Evolutionary conservation across 2,329 filamentous ascomycete species (phyloP), one percentile per base, ranked within the genome.

Genomic region (Aureobasidium sp.): DNA sequence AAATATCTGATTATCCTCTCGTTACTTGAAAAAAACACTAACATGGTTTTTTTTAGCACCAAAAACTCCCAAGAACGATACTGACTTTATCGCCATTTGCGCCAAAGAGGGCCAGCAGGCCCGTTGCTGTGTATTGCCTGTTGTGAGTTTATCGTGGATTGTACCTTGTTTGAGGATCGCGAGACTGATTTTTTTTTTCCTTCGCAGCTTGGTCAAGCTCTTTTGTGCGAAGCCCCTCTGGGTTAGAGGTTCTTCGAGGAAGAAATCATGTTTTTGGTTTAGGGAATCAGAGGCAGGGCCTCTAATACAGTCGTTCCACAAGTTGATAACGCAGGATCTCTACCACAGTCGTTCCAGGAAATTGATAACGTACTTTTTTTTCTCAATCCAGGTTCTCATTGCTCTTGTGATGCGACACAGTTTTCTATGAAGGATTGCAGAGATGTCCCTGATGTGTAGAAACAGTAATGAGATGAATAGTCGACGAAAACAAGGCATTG

Each of bases 101-200:
- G 59, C 80, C 2, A 75, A 67, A 5, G 74, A 76, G 5, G 81
- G 82, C 57, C 82, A 84, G 73, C 78, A 79, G 64, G 82, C 82
- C 62, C 81, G 81, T 67, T 85, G 83, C 79, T 86, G 83, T 66
- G 71, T 79, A 14, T 66, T 85, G 20, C 82, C 82, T 8, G 76
- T 85, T 67, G 63, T 68, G 60, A 62, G 65, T 61, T n/a, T n/a
- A n/a, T n/a, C n/a, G n/a, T n/a, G n/a, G n/a, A n/a, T n/a, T n/a
- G n/a, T n/a, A n/a, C n/a, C n/a, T n/a, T n/a, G n/a, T n/a, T n/a
- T n/a, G n/a, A n/a, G n/a, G n/a, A n/a, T n/a, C n/a, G n/a, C n/a
- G n/a, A n/a, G n/a, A n/a, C n/a, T n/a, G n/a, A n/a, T n/a, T n/a
- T n/a, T n/a, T n/a, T n/a, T n/a, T n/a, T n/a, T n/a, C n/a, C n/a